Evolutionary conservation across 1,284 basidiomycete species (phyloP).

Genomic region (Cutaneotrichosporon sp.): DNA sequence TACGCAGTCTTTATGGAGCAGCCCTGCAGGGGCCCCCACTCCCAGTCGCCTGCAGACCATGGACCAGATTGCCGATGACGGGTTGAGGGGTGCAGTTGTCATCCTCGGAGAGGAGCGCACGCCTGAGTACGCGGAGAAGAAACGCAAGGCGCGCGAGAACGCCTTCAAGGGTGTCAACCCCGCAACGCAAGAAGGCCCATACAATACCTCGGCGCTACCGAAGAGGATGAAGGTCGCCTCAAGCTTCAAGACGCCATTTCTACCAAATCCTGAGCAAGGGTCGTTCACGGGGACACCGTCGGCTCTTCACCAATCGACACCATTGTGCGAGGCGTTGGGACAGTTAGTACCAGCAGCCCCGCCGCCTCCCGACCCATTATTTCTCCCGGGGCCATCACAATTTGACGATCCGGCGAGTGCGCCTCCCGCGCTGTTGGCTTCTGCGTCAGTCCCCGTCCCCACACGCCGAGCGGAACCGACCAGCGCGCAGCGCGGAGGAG

Average conservation of each 20-base stretch:
- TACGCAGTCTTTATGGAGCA: background rate
- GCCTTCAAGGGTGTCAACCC: conserved; percentile 32
- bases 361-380: background rate
- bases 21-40: background rate
- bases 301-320: too few relatives aligned
- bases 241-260: conserved; percentile 10
- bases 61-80: conserved; percentile 13
- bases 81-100: conserved; percentile 11
- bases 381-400: background rate
- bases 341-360: background rate
- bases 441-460: background rate
- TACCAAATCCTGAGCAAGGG: background rate
- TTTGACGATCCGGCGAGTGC: background rate
- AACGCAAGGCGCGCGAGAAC: conserved; percentile 25
- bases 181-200: conserved; percentile 24
- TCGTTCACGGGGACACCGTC: too few relatives aligned
- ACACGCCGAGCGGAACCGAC: background rate
- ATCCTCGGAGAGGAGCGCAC: conserved; percentile 6
- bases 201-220: conserved; percentile 16
- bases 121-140: conserved; percentile 18
- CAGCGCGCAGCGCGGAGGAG: background rate
- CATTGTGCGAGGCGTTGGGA: too few relatives aligned
- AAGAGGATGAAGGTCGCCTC: background rate
- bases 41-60: conserved; percentile 5
- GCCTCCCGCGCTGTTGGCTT: background rate